Evolutionary conservation across 257 asterid species (phyloP).

Genomic region (Leptodermis oblonga): DNA sequence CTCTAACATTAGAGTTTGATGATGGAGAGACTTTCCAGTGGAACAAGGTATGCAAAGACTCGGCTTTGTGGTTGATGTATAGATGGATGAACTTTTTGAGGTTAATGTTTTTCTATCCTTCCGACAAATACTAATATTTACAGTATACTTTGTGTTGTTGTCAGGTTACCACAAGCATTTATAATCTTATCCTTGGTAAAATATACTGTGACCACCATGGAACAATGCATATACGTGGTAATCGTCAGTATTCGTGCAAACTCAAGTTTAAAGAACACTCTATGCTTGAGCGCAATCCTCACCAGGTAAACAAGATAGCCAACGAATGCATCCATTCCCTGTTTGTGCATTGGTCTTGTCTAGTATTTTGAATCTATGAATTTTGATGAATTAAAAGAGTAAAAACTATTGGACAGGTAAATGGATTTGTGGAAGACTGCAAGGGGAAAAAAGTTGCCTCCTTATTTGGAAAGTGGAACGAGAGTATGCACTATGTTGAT

Average conservation of each 20-base stretch:
- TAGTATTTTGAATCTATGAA: slow-evolving; percentile 2
- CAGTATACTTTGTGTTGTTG: slow-evolving; percentile 12
- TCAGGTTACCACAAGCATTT: slow-evolving; percentile 91
- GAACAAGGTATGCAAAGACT: slow-evolving; percentile 64
- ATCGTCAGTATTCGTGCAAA: slow-evolving; percentile 80
- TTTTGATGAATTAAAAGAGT: slow-evolving; percentile 16
- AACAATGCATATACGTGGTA: slow-evolving; percentile 74
- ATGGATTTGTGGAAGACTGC: slow-evolving; percentile 86
- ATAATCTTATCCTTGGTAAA: slow-evolving; percentile 84
- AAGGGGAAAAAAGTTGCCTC: slow-evolving; percentile 61
- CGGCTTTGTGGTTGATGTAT: neutral
- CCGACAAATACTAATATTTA: neutral
- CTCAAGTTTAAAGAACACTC: slow-evolving; percentile 97
- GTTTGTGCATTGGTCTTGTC: neutral
- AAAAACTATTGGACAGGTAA: slow-evolving; percentile 48
- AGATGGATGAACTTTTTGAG: neutral
- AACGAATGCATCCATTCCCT: neutral
- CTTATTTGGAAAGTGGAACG: slow-evolving; percentile 90
- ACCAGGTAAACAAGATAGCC: slow-evolving; percentile 52
- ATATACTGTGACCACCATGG: slow-evolving; percentile 95
- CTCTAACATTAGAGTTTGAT: slow-evolving; percentile 72
- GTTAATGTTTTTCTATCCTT: neutral
- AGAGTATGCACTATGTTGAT: slow-evolving; percentile 55
- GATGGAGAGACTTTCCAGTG: slow-evolving; percentile 94
- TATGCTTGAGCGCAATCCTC: slow-evolving; percentile 91